These are phyloP conservation scores for Leccinum ochraceum DNA, from an alignment of 768 basidiomycete genomes.

Conservation along the genomic window DNA sequence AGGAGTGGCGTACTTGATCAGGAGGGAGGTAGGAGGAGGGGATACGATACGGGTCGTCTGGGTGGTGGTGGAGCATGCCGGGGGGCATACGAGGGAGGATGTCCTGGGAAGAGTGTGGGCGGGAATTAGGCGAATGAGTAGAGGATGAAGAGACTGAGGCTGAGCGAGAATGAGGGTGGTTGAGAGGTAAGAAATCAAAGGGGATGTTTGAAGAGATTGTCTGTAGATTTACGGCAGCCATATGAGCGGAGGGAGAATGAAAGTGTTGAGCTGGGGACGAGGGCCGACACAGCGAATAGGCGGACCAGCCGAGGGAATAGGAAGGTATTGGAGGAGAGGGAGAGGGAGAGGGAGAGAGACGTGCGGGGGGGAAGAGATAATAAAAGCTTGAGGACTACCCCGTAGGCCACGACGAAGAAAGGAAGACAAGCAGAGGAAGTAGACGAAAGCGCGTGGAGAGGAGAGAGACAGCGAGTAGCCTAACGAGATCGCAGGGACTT, in stretches of 20 bases:
- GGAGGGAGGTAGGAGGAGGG: constrained; percentile 50
- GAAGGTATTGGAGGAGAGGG: background rate
- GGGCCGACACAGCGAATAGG: constrained; percentile 34
- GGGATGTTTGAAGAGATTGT: constrained; percentile 66
- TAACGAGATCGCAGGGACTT: constrained; percentile 36
- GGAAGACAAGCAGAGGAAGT: constrained; percentile 11
- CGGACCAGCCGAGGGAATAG: constrained; percentile 58
- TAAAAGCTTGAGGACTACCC: constrained; percentile 21
- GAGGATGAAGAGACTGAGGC: constrained; percentile 77
- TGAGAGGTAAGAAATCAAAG: constrained; percentile 69
- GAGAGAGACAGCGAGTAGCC: constrained; percentile 13
- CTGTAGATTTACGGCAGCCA: constrained; percentile 77
- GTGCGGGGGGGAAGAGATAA: constrained; percentile 4
- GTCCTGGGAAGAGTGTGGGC: constrained; percentile 80
- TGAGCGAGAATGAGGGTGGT: constrained; percentile 71
- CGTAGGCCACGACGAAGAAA: constrained; percentile 27
- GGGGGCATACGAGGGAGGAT: constrained; percentile 53
- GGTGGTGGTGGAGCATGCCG: constrained; percentile 47
- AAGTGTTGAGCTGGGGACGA: constrained; percentile 37
- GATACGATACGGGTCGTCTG: constrained; percentile 73
- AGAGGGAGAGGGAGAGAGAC: background rate
- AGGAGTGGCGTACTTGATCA: constrained; percentile 48
- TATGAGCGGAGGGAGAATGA: constrained; percentile 40
- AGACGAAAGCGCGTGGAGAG: constrained; percentile 23
- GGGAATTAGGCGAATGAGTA: constrained; percentile 69